These are phyloP conservation scores for Zymoseptoria crescenta DNA, from an alignment of 2,329 filamentous ascomycete species.

Conservation along the genomic window DNA sequence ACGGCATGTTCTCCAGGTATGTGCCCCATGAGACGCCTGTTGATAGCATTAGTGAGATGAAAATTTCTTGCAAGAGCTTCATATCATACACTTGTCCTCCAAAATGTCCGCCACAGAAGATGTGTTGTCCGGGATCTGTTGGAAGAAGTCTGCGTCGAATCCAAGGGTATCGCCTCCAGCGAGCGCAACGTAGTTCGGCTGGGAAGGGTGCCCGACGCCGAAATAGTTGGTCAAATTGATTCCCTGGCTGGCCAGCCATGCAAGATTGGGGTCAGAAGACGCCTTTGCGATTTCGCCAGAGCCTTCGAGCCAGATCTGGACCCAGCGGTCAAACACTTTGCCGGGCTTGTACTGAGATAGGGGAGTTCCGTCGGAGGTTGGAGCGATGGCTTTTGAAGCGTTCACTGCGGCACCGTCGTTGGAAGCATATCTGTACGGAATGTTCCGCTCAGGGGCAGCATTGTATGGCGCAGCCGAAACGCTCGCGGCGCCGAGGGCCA, in stretches of 20 bases:
- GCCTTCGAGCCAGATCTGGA: slow-evolving; percentile 69
- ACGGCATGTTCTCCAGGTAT: slow-evolving; percentile 74
- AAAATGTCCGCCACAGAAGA: slow-evolving; percentile 36
- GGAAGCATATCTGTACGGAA: neutral
- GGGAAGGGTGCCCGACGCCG: slow-evolving; percentile 45
- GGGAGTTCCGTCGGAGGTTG: neutral
- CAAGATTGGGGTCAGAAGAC: slow-evolving; percentile 52
- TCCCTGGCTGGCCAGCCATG: slow-evolving; percentile 52
- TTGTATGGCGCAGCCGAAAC: neutral
- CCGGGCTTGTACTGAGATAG: slow-evolving; percentile 47
- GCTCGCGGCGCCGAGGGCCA: neutral
- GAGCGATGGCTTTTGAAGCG: neutral
- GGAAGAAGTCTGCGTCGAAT: slow-evolving; percentile 60
- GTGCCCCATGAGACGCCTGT: slow-evolving; percentile 43
- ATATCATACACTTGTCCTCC: slow-evolving; percentile 26
- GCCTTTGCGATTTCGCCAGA: slow-evolving; percentile 57
- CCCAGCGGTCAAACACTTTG: slow-evolving; percentile 63
- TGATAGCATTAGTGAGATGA: neutral
- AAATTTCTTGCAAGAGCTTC: neutral
- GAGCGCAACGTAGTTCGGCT: slow-evolving; percentile 67
- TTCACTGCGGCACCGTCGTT: neutral
- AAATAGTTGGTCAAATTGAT: slow-evolving; percentile 50
- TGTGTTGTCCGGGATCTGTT: slow-evolving; percentile 35
- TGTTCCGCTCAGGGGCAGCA: neutral
- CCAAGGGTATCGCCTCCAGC: slow-evolving; percentile 67